Base-by-base conservation (phyloP, 108 stramenopile species). In the Chaetoceros muelleri region DNA sequence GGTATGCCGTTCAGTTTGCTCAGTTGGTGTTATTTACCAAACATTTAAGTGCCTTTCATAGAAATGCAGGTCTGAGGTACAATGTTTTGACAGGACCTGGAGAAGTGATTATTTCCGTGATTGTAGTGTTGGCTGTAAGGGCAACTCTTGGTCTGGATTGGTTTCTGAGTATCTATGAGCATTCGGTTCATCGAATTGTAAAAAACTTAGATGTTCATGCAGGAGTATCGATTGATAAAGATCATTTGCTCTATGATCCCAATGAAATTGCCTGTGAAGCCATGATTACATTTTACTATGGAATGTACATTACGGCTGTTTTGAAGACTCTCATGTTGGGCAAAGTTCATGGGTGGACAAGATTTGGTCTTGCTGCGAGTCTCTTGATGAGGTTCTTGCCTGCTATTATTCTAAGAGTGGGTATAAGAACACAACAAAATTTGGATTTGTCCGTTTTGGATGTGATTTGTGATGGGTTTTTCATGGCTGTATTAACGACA, bases 21-120 rank as follows among this genome's bases (percentile, higher is more conserved):
- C 87, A 87, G 62, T 67, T 90, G 47, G 76, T 94, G 3, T 55
- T 94, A 58, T 87, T 86, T 56, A 77, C 76, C 29, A 94, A 94
- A 59, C 92, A 94, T 61, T 67, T 94, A 48, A 71, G 69, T 31
- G 92, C 88, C 7, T 90, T 94, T 72, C 71, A 84, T 64, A 70
- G 87, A 22, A 78, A 94, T 65, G 85, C 84, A 20, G 86, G 85
- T 40, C 64, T 94, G 53, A 69, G 87, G 22, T 94, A 88, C 66
- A 75, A 80, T 60, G 66, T 90, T 17, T 63, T 90, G 46, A 79
- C 83, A n/a, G 92, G 92, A 46, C 92, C 92, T 0, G 92, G 92
- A 17, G 92, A 94, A 57, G 84, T 85, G 8, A 80, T 91, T 28
- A 48, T 81, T 26, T 57, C 61, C 18, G 78, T 74, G 48, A 72